phyloP scores from a whole-genome alignment of 345 rosid genomes.

The Rhodomyrtus tomentosa region DNA sequence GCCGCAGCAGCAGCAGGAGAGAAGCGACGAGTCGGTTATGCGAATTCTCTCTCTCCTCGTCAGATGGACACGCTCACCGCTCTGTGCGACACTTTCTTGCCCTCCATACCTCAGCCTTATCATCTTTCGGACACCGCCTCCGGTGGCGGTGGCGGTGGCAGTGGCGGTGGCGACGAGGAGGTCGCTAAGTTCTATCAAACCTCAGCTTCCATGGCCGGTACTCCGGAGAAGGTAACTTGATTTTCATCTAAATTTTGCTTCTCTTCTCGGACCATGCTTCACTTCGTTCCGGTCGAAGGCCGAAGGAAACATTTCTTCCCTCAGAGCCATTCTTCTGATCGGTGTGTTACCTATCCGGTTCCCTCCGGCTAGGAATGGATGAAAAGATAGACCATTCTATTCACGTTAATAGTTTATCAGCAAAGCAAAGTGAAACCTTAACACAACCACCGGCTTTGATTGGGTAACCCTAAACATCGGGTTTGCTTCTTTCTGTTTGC shows the following conservation, averaged over 20 bases:
- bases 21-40: conserved; percentile 9
- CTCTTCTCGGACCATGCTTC: not conserved
- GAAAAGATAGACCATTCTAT: not conserved
- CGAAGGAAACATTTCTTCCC: not conserved
- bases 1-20: conserved; percentile 3
- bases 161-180: not conserved
- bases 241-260: not conserved
- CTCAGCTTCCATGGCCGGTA: conserved; percentile 65
- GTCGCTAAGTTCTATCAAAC: conserved; percentile 25
- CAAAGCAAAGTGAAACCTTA: not conserved
- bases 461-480: not conserved
- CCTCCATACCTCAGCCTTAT: conserved; percentile 21
- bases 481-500: not conserved
- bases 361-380: not conserved
- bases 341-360: not conserved
- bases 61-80: conserved; percentile 68
- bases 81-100: conserved; percentile 57
- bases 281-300: not conserved
- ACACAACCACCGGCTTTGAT: not conserved
- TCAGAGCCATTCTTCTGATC: not conserved
- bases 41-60: conserved; percentile 34
- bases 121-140: not conserved
- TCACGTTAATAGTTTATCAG: not conserved
- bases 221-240: conserved; percentile 53
- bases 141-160: not conserved